Evolutionary conservation across 2,329 filamentous ascomycete species (phyloP).

Genomic region (Aspergillus fischeri): DNA sequence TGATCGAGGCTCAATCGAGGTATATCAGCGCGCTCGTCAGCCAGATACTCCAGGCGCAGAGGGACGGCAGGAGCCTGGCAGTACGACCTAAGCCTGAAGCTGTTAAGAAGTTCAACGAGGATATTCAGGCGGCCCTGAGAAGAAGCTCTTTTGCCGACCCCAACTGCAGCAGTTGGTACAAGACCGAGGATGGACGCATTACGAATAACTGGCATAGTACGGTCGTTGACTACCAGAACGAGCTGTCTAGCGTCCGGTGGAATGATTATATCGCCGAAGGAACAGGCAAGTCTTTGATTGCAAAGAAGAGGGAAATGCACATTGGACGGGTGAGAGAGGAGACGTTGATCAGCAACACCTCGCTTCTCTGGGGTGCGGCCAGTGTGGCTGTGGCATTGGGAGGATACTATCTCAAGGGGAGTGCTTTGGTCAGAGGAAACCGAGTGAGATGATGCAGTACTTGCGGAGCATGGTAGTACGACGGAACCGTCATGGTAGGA

Average conservation of each 20-base stretch:
- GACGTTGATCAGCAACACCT: conserved; percentile 26
- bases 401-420: conserved; percentile 6
- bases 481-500: neutral
- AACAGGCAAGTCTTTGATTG: conserved; percentile 18
- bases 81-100: conserved; percentile 42
- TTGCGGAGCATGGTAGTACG: neutral
- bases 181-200: conserved; percentile 50
- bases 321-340: conserved; percentile 36
- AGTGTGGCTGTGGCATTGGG: conserved; percentile 58
- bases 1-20: conserved; percentile 56
- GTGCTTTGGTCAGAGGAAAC: neutral
- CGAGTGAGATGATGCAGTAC: neutral
- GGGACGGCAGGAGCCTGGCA: conserved; percentile 37
- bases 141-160: conserved; percentile 51
- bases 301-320: conserved; percentile 20
- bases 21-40: conserved; percentile 52
- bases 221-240: conserved; percentile 54
- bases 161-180: conserved; percentile 55
- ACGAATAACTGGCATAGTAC: conserved; percentile 56
- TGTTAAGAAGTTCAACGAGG: conserved; percentile 44
- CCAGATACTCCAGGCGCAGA: conserved; percentile 46
- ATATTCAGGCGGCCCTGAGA: conserved; percentile 43
- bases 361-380: conserved; percentile 66
- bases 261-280: conserved; percentile 27
- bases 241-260: conserved; percentile 28